Evolutionary conservation across 208 protist species (phyloP), one percentile per base, ranked within the genome.

Genomic region (Leishmania mexicana): DNA sequence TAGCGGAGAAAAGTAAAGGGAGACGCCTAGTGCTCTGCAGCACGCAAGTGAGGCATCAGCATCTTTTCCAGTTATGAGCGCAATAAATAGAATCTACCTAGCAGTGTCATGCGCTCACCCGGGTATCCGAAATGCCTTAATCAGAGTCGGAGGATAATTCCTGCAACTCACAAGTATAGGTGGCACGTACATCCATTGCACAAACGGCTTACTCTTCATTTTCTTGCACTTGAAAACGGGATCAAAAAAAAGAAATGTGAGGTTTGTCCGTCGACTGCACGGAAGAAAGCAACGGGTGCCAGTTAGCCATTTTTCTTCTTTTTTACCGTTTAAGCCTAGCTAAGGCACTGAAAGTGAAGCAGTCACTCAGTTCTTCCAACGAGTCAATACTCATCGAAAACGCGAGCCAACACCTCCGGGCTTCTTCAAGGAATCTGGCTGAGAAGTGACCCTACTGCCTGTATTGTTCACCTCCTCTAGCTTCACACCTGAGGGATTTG

Each of bases 401-500:
- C 93, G 93, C 40, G 88, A 93, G 21, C 85, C 91, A 13, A 96
- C 93, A 54, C 93, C 93, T 28, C 79, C 68, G 7, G 87, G 81
- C 51, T 87, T 82, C 58, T 78, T 62, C 5, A 58, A 21, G 62
- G 75, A 58, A 85, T 38, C 64, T 83, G 77, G 8, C 31, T 68
- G 45, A 31, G 70, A 65, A 8, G 57, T 0, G 15, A n/a, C 71
- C n/a, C 47, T 42, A 57, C 60, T 58, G 3, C 21, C 38, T 3
- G 75, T 73, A 42, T 31, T 76, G 40, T 71, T 90, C 24, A 96
- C 92, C 68, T 96, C 90, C 62, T 93, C 83, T n/a, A 97, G 82
- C 71, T 90, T 93, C 42, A 97, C 90, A 54, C 94, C 94, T 57
- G 88, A 91, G 2, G 94, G 94, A 74, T 95, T 97, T 2, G 94